Base-by-base conservation (phyloP, 2,329 filamentous ascomycete species). In the Hypoxylon sp. region DNA sequence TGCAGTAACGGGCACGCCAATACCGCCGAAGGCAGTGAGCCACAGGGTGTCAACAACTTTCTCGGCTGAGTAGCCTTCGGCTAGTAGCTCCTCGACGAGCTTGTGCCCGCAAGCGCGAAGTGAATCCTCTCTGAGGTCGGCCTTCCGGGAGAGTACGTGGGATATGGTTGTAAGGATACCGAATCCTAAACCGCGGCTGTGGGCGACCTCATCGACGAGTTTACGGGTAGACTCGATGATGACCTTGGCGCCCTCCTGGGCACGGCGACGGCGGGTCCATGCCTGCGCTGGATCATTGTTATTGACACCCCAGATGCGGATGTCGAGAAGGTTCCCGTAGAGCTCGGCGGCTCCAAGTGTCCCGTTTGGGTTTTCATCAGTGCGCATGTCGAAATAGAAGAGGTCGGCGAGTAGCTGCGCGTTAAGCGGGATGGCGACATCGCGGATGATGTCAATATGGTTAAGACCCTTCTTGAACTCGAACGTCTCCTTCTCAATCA, bases 401-500 rank as follows among this genome's bases (percentile, higher is more conserved):
- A 87, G 79, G 46, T 88, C 85, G 0, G 86, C 83, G 1, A 88
- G 81, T 73, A 87, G 84, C 47, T 84, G 80, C 2, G 87, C 83
- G 3, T 87, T 88, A 0, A 86, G 80, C 10, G 89, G 85, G 66
- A 90, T 89, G 14, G 86, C 87, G 13, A 91, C 84, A 53, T 90
- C 87, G 11, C 82, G 80, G 58, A 83, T 77, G 19, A 83, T 68
- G 52, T 83, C 82, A 29, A 83, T 74, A 69, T 83, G 81, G 64
- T 78, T 74, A 0, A 83, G 77, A 0, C 78, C 80, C 37, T 79
- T 71, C 55, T 74, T 73, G 17, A 83, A 64, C 26, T 66, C 73
- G 60, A 83, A 83, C 0, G 76, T 73, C 71, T 81, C 80, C 67
- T 80, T 79, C 22, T 80, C 67, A 14, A 83, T 77, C 81, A 86